Evolutionary conservation across 1,139 yeast genomes (phyloP).

Genomic region (Blastobotrys niveus): DNA sequence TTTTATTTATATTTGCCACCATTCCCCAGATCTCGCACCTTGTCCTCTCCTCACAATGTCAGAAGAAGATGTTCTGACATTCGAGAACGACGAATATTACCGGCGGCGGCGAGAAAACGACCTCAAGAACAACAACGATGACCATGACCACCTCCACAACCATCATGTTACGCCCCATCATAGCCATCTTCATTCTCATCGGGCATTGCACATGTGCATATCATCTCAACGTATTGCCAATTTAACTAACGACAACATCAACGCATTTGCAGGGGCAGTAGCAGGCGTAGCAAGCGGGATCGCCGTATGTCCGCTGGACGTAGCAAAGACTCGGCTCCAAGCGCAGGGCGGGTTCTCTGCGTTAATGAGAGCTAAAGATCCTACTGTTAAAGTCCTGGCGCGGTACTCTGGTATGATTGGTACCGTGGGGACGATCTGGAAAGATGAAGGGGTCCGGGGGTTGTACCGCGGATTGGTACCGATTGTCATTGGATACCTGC

Average conservation of each 20-base stretch:
- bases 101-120: conserved; percentile 1
- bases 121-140: neutral
- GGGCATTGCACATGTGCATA: neutral
- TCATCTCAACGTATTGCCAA: neutral
- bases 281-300: conserved; percentile 91
- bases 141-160: neutral
- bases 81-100: conserved; percentile 11
- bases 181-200: neutral
- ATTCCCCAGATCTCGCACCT: neutral
- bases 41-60: conserved; percentile 7
- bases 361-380: conserved; percentile 14
- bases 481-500: conserved; percentile 85
- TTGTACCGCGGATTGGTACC: conserved; percentile 89
- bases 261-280: conserved; percentile 76
- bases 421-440: conserved; percentile 56
- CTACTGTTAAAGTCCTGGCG: conserved; percentile 14
- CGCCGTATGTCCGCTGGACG: conserved; percentile 88
- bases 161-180: too few relatives aligned
- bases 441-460: conserved; percentile 78
- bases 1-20: neutral
- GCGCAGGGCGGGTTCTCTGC: conserved; percentile 70
- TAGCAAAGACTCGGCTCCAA: conserved; percentile 88
- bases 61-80: conserved; percentile 16
- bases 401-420: conserved; percentile 54
- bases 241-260: conserved; percentile 37